phyloP scores from a whole-genome alignment of 176 grass and related monocot genomes.

The Lolium perenne region DNA sequence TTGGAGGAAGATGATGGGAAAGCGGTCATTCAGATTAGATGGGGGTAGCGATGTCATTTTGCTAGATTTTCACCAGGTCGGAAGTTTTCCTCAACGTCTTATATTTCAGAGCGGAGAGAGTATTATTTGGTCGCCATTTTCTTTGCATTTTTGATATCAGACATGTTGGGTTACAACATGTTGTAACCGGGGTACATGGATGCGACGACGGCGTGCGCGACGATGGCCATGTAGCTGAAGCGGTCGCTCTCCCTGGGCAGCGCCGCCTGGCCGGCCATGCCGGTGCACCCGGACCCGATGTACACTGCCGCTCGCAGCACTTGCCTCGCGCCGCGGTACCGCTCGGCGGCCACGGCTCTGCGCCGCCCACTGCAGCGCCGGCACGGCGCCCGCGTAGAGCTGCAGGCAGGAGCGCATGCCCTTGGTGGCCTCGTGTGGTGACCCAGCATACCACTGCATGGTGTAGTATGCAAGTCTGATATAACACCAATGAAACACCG shows the following conservation, averaged over 20 bases:
- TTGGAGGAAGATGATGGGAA: too few species aligned
- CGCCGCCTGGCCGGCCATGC: constrained; percentile 21
- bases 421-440: constrained; percentile 9
- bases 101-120: too few species aligned
- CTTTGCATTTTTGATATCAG: too few species aligned
- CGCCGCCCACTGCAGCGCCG: constrained; percentile 45
- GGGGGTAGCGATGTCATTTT: too few species aligned
- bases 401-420: constrained; percentile 42
- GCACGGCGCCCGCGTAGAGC: constrained; percentile 50
- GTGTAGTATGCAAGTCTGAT: too few species aligned
- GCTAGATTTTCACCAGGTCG: too few species aligned
- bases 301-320: constrained; percentile 44
- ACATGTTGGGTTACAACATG: too few species aligned
- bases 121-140: too few species aligned
- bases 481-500: too few species aligned
- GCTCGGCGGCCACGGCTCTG: constrained; percentile 4
- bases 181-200: constrained; percentile 13
- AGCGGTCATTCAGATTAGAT: too few species aligned
- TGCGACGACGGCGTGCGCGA: constrained; percentile 48
- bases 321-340: constrained; percentile 43
- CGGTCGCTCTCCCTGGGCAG: constrained; percentile 29
- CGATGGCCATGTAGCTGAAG: constrained; percentile 38
- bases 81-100: too few species aligned
- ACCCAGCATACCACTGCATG: too few species aligned
- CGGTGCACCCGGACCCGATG: constrained; percentile 35